Percentiles rank a stretch among this genome's conserved stretches.
phyloP scores from a whole-genome alignment of 805 yeast species.

The Limtongia smithiae region DNA sequence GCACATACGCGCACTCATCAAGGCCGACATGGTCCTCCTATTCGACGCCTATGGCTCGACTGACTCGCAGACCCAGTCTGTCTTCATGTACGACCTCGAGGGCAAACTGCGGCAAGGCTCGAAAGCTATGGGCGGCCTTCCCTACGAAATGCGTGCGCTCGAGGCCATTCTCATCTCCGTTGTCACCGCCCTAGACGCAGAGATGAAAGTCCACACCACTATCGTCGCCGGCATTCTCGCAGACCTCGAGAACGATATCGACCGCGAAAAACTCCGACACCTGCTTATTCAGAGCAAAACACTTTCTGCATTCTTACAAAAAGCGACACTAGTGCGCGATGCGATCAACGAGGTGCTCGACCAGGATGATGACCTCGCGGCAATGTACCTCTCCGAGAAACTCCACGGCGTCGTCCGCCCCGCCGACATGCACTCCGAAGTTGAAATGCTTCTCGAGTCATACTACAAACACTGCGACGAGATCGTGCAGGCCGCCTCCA shows the following conservation, averaged over 20 bases:
- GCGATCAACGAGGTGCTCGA: constrained; percentile 80
- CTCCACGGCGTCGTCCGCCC: constrained; percentile 43
- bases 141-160: constrained; percentile 86
- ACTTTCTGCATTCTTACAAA: constrained; percentile 77
- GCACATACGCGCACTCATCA: constrained; percentile 87
- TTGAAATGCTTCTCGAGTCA: constrained; percentile 84
- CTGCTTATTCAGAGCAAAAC: constrained; percentile 81
- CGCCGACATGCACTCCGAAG: constrained; percentile 63
- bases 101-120: constrained; percentile 51
- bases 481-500: constrained; percentile 84
- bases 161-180: constrained; percentile 84
- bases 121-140: constrained; percentile 46
- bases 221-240: constrained; percentile 67
- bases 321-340: constrained; percentile 76
- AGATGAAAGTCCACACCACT: constrained; percentile 78
- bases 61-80: constrained; percentile 63
- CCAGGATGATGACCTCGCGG: constrained; percentile 82
- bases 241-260: constrained; percentile 79
- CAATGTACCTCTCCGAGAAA: constrained; percentile 70
- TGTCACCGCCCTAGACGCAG: constrained; percentile 72
- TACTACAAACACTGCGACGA: constrained; percentile 91
- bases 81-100: constrained; percentile 78
- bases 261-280: constrained; percentile 71
- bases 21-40: constrained; percentile 70
- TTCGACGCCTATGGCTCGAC: constrained; percentile 66